Conservation (phyloP, 192 early-diverging fungal genomes). For the Mortierella hygrophila region DNA sequence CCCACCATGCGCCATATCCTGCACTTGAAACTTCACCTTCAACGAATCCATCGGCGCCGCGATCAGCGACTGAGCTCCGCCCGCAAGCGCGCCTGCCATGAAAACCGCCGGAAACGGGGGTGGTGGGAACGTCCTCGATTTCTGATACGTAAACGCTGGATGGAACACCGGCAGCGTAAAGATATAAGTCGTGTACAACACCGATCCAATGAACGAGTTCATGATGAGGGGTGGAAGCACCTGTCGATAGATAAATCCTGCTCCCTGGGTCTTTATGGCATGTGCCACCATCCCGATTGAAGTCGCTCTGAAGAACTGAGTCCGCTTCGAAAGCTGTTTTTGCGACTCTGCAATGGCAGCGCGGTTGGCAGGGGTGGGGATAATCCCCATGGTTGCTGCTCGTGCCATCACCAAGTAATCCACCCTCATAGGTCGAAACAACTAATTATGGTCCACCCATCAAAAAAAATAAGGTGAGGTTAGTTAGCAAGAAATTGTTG, state of each 20-base stretch:
- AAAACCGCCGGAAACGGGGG: slow-evolving; percentile 68
- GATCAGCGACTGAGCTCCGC: slow-evolving; percentile 79
- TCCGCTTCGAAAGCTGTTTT: slow-evolving; percentile 18
- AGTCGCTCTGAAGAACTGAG: slow-evolving; percentile 70
- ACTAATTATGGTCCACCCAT: slow-evolving; percentile 32
- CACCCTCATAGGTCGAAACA: slow-evolving; percentile 82
- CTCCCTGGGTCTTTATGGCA: slow-evolving; percentile 74
- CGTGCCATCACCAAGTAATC: slow-evolving; percentile 85
- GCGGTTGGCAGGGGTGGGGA: slow-evolving; percentile 61
- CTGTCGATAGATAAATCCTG: slow-evolving; percentile 75
- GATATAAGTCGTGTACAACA: slow-evolving; percentile 83
- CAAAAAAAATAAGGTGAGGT: background rate
- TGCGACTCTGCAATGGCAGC: slow-evolving; percentile 27
- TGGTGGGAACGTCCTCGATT: slow-evolving; percentile 60
- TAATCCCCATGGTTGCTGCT: slow-evolving; percentile 62
- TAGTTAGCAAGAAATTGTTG: background rate
- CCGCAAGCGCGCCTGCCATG: slow-evolving; percentile 73
- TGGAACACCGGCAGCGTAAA: slow-evolving; percentile 67
- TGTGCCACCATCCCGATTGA: slow-evolving; percentile 80
- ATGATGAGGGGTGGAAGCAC: slow-evolving; percentile 80
- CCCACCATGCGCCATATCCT: slow-evolving; percentile 78
- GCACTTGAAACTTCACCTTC: slow-evolving; percentile 80
- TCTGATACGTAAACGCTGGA: slow-evolving; percentile 59
- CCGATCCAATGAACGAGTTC: slow-evolving; percentile 80
- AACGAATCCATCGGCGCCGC: slow-evolving; percentile 82